Conservation (phyloP, 495 filamentous ascomycete species). For the Rostrohypoxylon terebratum region DNA sequence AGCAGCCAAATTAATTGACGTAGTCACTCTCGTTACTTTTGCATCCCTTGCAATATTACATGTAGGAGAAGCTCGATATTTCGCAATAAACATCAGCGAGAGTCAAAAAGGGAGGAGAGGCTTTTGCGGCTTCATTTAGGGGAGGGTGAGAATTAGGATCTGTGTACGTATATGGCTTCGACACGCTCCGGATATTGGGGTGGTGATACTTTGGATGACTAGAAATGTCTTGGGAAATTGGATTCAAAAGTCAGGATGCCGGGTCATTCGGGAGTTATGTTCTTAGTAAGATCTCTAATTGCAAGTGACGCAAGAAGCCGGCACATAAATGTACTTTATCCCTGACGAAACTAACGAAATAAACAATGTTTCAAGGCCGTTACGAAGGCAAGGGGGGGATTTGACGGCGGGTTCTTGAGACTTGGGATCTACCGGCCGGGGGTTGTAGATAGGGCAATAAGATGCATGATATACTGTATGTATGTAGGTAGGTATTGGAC, state of each 20-base stretch:
- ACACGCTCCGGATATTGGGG: conserved; percentile 10
- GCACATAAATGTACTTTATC: conserved; percentile 14
- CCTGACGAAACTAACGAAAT: conserved; percentile 9
- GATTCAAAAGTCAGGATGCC: neutral
- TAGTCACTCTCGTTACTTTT: conserved; percentile 2
- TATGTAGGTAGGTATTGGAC: too few species aligned
- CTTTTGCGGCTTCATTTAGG: conserved; percentile 1
- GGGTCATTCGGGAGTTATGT: neutral
- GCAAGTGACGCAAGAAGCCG: conserved; percentile 6
- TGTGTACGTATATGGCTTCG: conserved; percentile 21
- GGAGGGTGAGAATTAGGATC: neutral
- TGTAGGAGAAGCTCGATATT: conserved; percentile 16
- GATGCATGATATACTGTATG: conserved; percentile 12
- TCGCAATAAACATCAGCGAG: neutral
- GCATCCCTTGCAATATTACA: conserved; percentile 7
- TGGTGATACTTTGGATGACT: conserved; percentile 13
- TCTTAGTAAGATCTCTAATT: conserved; percentile 1
- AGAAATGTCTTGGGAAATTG: conserved; percentile 2
- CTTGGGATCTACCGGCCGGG: conserved; percentile 17
- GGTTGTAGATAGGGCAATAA: conserved; percentile 25
- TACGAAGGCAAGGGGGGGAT: neutral
- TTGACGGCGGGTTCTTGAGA: conserved; percentile 1
- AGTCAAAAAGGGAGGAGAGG: neutral
- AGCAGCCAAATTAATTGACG: conserved; percentile 48
- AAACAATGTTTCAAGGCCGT: conserved; percentile 19